Evolutionary conservation across 805 yeast genomes (phyloP), one percentile per base, ranked within the genome.

Genomic region (Candida golubevii): DNA sequence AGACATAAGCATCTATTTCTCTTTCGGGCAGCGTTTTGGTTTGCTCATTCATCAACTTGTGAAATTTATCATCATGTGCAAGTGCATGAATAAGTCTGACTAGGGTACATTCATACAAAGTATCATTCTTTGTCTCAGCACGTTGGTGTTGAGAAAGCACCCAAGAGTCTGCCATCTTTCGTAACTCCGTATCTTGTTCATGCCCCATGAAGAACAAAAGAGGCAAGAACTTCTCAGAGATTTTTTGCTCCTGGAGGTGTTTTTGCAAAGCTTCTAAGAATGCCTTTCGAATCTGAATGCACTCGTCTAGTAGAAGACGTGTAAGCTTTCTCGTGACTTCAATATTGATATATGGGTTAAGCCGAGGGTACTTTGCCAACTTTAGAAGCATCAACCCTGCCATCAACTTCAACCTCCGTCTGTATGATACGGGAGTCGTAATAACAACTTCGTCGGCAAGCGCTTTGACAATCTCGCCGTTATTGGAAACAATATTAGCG

Each of bases 31-130:
- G 34, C 12, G 42, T 31, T n/a, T 33, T 42, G 34, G 42, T 51
- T 8, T 52, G 53, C 13, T 57, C 54, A 2, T 65, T 56, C 29
- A 72, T 57, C 12, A 72, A 65, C 6, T 70, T 76, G 15, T 72
- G 48, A 36, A 81, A 81, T 52, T 84, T 88, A 15, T 79, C 78
- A 59, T 87, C 90, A 58, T 87, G 95, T 0, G 93, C 79, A 33
- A 89, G 64, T 44, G 79, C 72, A 60, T 85, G 85, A 12, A 88
- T 66, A 14, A 88, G 67, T 40, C 95, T 71, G 1, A 82, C 80
- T 39, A 86, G 72, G 2, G 82, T 72, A 48, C 78, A 77, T 58
- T 89, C 97, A 59, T 83, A 79, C 10, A 67, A 67, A 9, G 81
- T 69, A 23, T 74, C 74, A 7, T 55, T 53, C 37, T 54, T 64